These are phyloP conservation scores for Boletus pseudo-olivaceus DNA, from an alignment of 768 basidiomycete species.

Conservation along the genomic window DNA sequence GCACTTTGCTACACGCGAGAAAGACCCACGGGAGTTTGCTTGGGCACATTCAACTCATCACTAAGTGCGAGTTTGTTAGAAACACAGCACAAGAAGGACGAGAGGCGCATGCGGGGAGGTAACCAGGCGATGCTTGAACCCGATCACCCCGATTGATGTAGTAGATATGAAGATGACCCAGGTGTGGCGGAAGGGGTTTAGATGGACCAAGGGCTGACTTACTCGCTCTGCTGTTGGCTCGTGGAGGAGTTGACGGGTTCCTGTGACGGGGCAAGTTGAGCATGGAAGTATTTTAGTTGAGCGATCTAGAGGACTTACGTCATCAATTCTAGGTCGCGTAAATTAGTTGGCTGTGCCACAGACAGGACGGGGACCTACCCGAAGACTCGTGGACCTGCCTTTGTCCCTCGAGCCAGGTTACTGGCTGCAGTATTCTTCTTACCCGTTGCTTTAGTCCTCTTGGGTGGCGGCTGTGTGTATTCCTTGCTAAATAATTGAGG, in stretches of 20 bases:
- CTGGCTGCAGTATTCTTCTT: constrained; percentile 16
- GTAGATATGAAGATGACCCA: constrained; percentile 11
- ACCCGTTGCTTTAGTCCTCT: constrained; percentile 38
- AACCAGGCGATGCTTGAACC: constrained; percentile 24
- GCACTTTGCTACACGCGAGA: neutral
- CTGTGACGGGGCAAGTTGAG: constrained; percentile 18
- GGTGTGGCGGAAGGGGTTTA: constrained; percentile 9
- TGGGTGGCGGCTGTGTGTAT: constrained; percentile 31
- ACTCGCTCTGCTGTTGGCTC: constrained; percentile 25
- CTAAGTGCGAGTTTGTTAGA: constrained; percentile 53
- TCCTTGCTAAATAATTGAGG: constrained; percentile 1
- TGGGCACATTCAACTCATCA: constrained; percentile 40
- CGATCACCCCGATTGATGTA: constrained; percentile 20
- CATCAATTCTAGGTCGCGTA: constrained; percentile 25
- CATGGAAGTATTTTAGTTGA: constrained; percentile 15
- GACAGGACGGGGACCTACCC: constrained; percentile 9
- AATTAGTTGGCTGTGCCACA: neutral
- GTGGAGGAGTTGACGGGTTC: constrained; percentile 25
- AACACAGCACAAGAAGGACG: constrained; percentile 60
- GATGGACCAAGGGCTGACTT: constrained; percentile 27
- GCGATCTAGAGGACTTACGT: constrained; percentile 27
- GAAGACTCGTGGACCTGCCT: constrained; percentile 6
- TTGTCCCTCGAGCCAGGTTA: constrained; percentile 17
- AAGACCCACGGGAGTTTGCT: constrained; percentile 30
- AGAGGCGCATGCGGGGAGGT: constrained; percentile 53